A percentile compares a stretch with the other conserved stretches of the same genome.
phyloP scores from a whole-genome alignment of 2,329 filamentous ascomycete genomes.

The Verticillium isaacii region DNA sequence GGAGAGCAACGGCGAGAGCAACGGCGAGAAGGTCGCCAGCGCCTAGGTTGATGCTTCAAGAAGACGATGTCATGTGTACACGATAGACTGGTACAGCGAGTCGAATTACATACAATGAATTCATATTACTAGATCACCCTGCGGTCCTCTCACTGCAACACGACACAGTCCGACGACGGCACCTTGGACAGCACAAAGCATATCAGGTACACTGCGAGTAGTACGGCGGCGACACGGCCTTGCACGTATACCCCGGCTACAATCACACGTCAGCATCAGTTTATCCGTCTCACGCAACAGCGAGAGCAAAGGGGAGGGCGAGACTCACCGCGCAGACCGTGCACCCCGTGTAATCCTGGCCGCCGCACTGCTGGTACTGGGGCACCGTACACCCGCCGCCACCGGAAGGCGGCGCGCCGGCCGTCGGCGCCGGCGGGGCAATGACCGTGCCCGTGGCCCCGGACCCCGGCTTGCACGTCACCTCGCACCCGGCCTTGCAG shows the following conservation, averaged over 20 bases:
- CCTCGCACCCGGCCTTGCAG: constrained; percentile 32
- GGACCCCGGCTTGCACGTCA: constrained; percentile 28
- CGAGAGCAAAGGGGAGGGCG: constrained; percentile 17
- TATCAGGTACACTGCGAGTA: constrained; percentile 28
- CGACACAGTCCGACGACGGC: no score
- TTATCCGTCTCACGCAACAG: not conserved
- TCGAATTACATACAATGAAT: not conserved
- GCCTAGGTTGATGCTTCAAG: not conserved
- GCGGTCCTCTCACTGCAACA: not conserved
- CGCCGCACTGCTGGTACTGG: constrained; percentile 33
- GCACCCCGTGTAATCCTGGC: constrained; percentile 34
- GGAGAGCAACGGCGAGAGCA: not conserved
- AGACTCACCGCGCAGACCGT: constrained; percentile 24
- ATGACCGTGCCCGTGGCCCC: constrained; percentile 21
- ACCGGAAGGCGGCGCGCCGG: constrained; percentile 3
- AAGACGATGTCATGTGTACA: not conserved
- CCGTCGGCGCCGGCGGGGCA: constrained; percentile 8
- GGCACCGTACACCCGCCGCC: constrained; percentile 25
- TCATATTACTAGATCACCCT: not conserved
- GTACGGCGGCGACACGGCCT: constrained; percentile 29
- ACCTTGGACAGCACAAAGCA: no score
- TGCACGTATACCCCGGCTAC: constrained; percentile 24
- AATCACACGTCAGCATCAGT: constrained; percentile 8
- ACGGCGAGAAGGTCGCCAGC: not conserved
- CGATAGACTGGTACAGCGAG: not conserved